A percentile compares a stretch with the other conserved stretches of the same genome.
Conservation (phyloP, 2,329 filamentous ascomycete genomes). For the Fusarium newnesense region DNA sequence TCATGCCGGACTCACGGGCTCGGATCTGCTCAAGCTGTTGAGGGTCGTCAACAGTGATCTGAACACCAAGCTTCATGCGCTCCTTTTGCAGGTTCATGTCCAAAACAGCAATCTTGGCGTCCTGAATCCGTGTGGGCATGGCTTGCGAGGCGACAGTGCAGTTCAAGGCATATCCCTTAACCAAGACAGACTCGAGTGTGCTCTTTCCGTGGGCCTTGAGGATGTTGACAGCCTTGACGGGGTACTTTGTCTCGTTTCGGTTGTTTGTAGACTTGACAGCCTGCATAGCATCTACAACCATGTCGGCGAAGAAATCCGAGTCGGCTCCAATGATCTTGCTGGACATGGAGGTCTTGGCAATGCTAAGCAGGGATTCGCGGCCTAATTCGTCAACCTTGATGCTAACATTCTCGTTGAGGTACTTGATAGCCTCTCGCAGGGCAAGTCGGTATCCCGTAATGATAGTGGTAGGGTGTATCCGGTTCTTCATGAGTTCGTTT, state of each 20-base stretch:
- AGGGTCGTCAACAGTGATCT: slow-evolving; percentile 97
- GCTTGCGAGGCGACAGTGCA: slow-evolving; percentile 98
- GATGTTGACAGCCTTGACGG: slow-evolving; percentile 98
- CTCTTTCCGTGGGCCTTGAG: slow-evolving; percentile 98
- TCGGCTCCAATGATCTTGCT: slow-evolving; percentile 98
- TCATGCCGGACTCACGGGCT: slow-evolving; percentile 89
- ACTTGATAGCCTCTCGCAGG: slow-evolving; percentile 94
- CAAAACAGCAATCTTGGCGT: slow-evolving; percentile 95
- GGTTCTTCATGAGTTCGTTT: slow-evolving; percentile 99
- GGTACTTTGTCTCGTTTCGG: slow-evolving; percentile 92
- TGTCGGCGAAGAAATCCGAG: slow-evolving; percentile 95
- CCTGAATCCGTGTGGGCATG: slow-evolving; percentile 91
- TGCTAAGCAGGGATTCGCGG: slow-evolving; percentile 89
- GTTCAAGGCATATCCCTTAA: slow-evolving; percentile 98
- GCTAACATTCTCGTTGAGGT: slow-evolving; percentile 98
- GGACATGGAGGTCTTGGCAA: slow-evolving; percentile 99
- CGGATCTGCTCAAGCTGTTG: slow-evolving; percentile 98
- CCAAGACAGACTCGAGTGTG: slow-evolving; percentile 83
- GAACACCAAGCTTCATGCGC: slow-evolving; percentile 98
- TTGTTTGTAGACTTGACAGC: slow-evolving; percentile 94
- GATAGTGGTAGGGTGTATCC: slow-evolving; percentile 99
- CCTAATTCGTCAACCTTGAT: slow-evolving; percentile 93
- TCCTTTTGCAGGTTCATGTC: slow-evolving; percentile 99
- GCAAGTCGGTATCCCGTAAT: slow-evolving; percentile 98
- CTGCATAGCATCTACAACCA: slow-evolving; percentile 95